Evolutionary conservation across 495 filamentous ascomycete species (phyloP).

Genomic region (Halenospora varia): DNA sequence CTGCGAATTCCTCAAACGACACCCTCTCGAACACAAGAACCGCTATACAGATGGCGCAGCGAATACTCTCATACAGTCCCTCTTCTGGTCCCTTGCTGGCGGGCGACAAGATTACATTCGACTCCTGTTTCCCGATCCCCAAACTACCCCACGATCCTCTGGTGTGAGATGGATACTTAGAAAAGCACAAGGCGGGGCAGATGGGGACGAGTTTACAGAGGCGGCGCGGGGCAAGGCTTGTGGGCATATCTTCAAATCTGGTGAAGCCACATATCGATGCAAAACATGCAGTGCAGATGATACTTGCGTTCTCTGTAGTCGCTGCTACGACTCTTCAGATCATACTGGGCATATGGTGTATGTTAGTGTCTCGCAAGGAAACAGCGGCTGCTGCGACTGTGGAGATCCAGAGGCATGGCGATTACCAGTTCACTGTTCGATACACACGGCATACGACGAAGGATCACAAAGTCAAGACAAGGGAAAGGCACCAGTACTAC

Average conservation of each 20-base stretch:
- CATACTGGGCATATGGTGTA: conserved; percentile 91
- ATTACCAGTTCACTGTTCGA: conserved; percentile 82
- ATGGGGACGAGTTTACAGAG: conserved; percentile 92
- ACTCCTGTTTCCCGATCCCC: conserved; percentile 75
- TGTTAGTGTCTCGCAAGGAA: conserved; percentile 79
- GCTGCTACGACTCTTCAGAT: conserved; percentile 93
- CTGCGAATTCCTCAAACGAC: conserved; percentile 67
- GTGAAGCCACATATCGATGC: conserved; percentile 91
- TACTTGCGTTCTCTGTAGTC: conserved; percentile 80
- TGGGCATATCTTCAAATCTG: conserved; percentile 90
- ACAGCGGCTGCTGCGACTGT: conserved; percentile 95
- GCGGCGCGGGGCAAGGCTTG: conserved; percentile 92
- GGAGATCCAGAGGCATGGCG: conserved; percentile 94
- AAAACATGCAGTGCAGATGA: conserved; percentile 87
- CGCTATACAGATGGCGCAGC: conserved; percentile 68
- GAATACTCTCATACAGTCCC: conserved; percentile 64
- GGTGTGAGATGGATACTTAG: conserved; percentile 63
- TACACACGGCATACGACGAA: conserved; percentile 67
- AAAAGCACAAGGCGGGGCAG: conserved; percentile 83
- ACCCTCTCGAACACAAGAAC: conserved; percentile 63
- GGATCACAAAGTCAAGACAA: conserved; percentile 57
- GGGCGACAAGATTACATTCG: conserved; percentile 67
- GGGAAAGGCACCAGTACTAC: conserved; percentile 53
- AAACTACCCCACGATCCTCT: conserved; percentile 51
- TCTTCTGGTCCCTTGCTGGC: conserved; percentile 81